phyloP scores from a whole-genome alignment of 805 yeast species.

The Pichia heedii region DNA sequence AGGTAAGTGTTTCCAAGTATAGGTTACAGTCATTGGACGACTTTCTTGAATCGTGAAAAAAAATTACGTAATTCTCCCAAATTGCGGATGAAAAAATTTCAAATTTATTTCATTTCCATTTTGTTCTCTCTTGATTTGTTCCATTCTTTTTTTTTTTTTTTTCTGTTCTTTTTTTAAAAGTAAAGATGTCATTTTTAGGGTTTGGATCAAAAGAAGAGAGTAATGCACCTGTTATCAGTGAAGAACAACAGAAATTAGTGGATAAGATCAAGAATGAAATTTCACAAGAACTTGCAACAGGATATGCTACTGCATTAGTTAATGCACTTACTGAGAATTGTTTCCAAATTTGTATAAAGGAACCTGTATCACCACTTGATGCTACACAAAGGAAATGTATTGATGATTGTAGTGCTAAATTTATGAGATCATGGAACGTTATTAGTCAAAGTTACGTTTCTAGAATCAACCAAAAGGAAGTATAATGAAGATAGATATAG shows the following conservation, averaged over 20 bases:
- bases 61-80: too few species aligned
- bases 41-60: constrained; percentile 44
- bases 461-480: constrained; percentile 38
- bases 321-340: constrained; percentile 81
- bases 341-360: constrained; percentile 64
- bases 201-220: constrained; percentile 15
- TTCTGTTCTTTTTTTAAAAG: too few species aligned
- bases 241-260: constrained; percentile 39
- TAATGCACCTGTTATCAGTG: constrained; percentile 3
- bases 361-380: constrained; percentile 45
- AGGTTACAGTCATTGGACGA: constrained; percentile 79
- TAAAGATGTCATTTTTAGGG: constrained; percentile 26
- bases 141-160: too few species aligned
- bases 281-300: constrained; percentile 79
- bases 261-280: constrained; percentile 61
- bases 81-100: too few species aligned
- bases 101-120: too few species aligned
- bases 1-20: constrained; percentile 26
- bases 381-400: constrained; percentile 57
- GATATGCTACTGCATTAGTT: constrained; percentile 81
- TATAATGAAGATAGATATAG: constrained; percentile 10
- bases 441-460: constrained; percentile 68
- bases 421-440: constrained; percentile 86
- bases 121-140: too few species aligned
- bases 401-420: constrained; percentile 72